Evolutionary conservation across 1,284 basidiomycete species (phyloP), one percentile per base, ranked within the genome.

Genomic region (Heterobasidion occidentale): DNA sequence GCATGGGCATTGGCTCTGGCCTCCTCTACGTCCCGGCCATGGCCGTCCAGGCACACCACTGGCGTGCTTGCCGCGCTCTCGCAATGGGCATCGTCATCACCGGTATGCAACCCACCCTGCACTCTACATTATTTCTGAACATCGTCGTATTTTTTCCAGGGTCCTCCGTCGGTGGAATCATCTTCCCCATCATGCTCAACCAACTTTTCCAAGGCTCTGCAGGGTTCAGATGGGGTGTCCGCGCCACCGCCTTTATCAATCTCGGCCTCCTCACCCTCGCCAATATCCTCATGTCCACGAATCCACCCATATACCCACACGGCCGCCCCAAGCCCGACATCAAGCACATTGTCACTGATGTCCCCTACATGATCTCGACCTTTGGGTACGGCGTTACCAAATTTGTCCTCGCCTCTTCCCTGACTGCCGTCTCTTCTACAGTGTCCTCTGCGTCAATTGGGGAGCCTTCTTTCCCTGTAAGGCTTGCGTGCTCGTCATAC

Each of bases 121-220:
- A 15, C 15, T 15, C 38, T 42, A 46, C 11, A 45, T 27, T 15
- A 6, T 51, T 17, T 12, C 47, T 48, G 36, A 58, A 11, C n/a
- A 34, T 15, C 7, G 7, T 42, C 15, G 6, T 19, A 27, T 19
- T 19, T 19, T 19, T 19, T 19, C 3, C 34, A 62, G 59, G 61
- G 44, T 63, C 62, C 9, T 61, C 63, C 9, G 35, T 62, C 38
- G 63, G 63, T 19, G 54, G 54, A 8, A 70, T 76, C 45, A 59
- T 80, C 34, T 76, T 78, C 57, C 76, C 79, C 2, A 76, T 81
- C 58, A 76, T 80, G 71, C 73, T 81, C 14, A 79, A 80, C 60
- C 63, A 67, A 45, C 70, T 75, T 46, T 75, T 78, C 59, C 67
- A 73, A 56, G 50, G 65, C 50, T 64, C 67, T 2, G 63, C 70